A percentile compares a stretch with the other conserved stretches of the same genome.
Evolutionary conservation across 2,329 filamentous ascomycete genomes (phyloP).

Genomic region (Teratosphaeria gauchensis): DNA sequence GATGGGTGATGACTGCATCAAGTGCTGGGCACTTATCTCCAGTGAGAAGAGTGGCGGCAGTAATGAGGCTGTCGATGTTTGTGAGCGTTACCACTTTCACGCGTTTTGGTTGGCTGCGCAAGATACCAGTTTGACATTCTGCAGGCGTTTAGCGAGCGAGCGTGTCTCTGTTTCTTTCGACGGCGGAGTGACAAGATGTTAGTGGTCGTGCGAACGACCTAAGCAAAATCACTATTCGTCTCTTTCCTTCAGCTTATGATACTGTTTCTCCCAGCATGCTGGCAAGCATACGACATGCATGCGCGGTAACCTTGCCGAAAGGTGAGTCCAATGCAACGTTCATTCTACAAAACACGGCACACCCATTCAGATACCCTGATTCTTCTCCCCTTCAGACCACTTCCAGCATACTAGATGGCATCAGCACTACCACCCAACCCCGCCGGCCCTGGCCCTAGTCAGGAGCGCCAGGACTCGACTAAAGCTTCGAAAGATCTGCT

Average conservation of each 20-base stretch:
- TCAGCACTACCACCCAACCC: neutral
- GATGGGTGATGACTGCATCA: neutral
- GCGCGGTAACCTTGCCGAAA: neutral
- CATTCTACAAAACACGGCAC: neutral
- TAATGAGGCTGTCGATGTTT: neutral
- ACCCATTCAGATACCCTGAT: neutral
- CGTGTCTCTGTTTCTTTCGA: neutral
- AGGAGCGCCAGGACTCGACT: neutral
- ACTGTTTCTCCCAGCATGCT: neutral
- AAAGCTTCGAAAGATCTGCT: neutral
- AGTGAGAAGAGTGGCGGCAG: neutral
- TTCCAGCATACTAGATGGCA: neutral
- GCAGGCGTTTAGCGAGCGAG: neutral
- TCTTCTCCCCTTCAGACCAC: neutral
- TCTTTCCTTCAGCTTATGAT: neutral
- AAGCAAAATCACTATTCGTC: neutral
- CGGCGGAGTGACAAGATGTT: neutral
- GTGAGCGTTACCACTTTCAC: neutral
- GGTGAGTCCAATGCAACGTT: neutral
- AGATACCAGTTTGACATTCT: neutral
- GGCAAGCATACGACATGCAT: neutral
- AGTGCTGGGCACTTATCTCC: neutral
- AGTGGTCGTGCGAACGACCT: neutral
- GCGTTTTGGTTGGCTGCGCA: neutral
- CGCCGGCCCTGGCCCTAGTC: neutral